phyloP scores from a whole-genome alignment of 257 asterid genomes.

The Paraleonurus japonicus region DNA sequence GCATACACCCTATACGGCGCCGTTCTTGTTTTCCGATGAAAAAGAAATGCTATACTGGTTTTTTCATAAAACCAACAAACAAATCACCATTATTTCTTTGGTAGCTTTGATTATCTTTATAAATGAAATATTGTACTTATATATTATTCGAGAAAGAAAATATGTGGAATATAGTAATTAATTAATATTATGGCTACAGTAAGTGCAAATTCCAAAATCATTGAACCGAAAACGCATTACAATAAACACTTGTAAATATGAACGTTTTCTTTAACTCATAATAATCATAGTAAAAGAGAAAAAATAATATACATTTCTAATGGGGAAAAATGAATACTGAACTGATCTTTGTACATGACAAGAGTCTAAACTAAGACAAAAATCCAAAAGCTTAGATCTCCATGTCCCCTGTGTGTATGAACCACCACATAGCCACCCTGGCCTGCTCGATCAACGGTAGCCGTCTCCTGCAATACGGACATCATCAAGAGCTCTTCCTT shows the following conservation, averaged over 20 bases:
- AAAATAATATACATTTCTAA: conserved; percentile 26
- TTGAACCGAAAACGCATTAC: neutral
- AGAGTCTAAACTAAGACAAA: conserved; percentile 32
- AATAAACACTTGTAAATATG: neutral
- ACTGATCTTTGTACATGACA: conserved; percentile 38
- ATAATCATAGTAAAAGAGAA: neutral
- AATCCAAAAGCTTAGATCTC: conserved; percentile 24
- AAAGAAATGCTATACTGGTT: neutral
- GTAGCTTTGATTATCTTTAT: too few species aligned
- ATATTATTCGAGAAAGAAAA: too few species aligned
- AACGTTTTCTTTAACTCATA: too few species aligned
- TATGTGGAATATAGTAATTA: too few species aligned
- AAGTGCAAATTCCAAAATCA: neutral
- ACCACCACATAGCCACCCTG: neutral
- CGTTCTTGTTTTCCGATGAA: too few species aligned
- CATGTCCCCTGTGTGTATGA: conserved; percentile 4
- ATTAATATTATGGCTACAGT: too few species aligned
- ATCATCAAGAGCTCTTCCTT: neutral
- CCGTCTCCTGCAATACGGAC: neutral
- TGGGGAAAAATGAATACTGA: conserved; percentile 2
- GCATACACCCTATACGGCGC: too few species aligned
- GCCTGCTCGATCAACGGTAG: neutral
- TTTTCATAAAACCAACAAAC: neutral
- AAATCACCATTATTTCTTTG: neutral
- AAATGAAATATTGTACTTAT: too few species aligned